These are phyloP conservation scores for Auriscalpium vulgare DNA, from an alignment of 768 basidiomycete genomes.

Conservation along the genomic window DNA sequence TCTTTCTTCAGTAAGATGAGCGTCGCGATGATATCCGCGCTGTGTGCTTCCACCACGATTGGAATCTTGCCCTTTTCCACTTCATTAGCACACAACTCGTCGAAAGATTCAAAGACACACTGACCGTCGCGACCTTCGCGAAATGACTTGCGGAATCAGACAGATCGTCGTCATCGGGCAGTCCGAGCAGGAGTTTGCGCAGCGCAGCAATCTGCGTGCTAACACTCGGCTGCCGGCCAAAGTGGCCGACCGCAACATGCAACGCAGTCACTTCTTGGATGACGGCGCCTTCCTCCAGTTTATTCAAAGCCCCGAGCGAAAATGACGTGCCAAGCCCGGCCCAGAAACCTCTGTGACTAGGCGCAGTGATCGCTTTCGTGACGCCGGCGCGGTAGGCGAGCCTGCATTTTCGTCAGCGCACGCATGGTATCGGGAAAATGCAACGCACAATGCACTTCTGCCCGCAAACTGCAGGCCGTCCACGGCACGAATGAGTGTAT, in stretches of 20 bases:
- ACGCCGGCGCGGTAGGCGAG: constrained; percentile 71
- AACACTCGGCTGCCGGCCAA: constrained; percentile 36
- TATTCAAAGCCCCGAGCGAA: constrained; percentile 47
- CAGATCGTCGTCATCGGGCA: constrained; percentile 22
- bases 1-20: constrained; percentile 59
- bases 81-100: background rate
- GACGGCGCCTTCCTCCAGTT: constrained; percentile 56
- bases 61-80: constrained; percentile 42
- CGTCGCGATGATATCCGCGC: constrained; percentile 63
- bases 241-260: constrained; percentile 53
- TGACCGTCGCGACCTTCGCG: constrained; percentile 28
- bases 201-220: constrained; percentile 64
- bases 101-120: background rate
- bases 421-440: background rate
- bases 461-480: constrained; percentile 70
- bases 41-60: constrained; percentile 53
- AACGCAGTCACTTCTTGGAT: constrained; percentile 57
- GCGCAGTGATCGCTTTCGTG: constrained; percentile 58
- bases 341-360: constrained; percentile 46
- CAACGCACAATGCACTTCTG: constrained; percentile 44
- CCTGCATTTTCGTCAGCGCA: constrained; percentile 28
- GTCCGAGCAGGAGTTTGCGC: constrained; percentile 38
- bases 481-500: constrained; percentile 45
- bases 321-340: constrained; percentile 58
- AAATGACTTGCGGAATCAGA: constrained; percentile 36